Percentiles rank a stretch among this genome's conserved stretches.
Evolutionary conservation across 1,284 basidiomycete genomes (phyloP).

Genomic region (Thecaphora frezii): DNA sequence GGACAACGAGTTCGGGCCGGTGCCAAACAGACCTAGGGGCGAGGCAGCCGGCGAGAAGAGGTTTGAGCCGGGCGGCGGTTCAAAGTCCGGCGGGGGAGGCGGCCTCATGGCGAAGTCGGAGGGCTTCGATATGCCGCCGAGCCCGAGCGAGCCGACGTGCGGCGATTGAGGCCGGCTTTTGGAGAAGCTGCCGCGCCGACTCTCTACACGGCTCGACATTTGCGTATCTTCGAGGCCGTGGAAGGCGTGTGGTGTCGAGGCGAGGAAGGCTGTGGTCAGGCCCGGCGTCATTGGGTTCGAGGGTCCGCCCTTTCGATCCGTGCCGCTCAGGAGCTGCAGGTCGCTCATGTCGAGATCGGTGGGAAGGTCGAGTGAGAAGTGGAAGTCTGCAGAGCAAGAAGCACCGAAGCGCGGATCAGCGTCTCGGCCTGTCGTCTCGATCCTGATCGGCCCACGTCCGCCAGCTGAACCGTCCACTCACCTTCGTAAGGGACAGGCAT

Average conservation of each 20-base stretch:
- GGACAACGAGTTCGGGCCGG: background rate
- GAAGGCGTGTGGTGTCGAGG: constrained; percentile 21
- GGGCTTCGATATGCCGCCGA: constrained; percentile 3
- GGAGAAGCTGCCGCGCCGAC: constrained; percentile 31
- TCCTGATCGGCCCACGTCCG: too few relatives aligned
- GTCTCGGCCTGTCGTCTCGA: too few relatives aligned
- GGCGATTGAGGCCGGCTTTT: constrained; percentile 37
- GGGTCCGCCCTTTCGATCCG: constrained; percentile 32
- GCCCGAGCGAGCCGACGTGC: constrained; percentile 17
- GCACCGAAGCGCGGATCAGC: background rate
- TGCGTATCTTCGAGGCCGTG: constrained; percentile 33
- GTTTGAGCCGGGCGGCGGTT: constrained; percentile 22
- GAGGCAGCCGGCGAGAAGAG: constrained; percentile 27
- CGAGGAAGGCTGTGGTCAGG: constrained; percentile 29
- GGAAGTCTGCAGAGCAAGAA: constrained; percentile 27
- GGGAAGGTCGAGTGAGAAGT: constrained; percentile 48
- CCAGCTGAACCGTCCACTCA: too few relatives aligned
- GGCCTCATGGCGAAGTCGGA: constrained; percentile 30
- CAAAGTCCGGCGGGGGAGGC: constrained; percentile 39
- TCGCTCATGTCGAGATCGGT: constrained; percentile 39
- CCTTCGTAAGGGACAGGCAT: constrained; percentile 53
- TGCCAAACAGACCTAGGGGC: constrained; percentile 17
- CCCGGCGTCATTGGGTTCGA: constrained; percentile 39
- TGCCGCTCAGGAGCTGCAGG: constrained; percentile 33
- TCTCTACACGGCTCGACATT: constrained; percentile 32